Conservation (phyloP, 2,329 filamentous ascomycete species). For the Fusarium sp. region DNA sequence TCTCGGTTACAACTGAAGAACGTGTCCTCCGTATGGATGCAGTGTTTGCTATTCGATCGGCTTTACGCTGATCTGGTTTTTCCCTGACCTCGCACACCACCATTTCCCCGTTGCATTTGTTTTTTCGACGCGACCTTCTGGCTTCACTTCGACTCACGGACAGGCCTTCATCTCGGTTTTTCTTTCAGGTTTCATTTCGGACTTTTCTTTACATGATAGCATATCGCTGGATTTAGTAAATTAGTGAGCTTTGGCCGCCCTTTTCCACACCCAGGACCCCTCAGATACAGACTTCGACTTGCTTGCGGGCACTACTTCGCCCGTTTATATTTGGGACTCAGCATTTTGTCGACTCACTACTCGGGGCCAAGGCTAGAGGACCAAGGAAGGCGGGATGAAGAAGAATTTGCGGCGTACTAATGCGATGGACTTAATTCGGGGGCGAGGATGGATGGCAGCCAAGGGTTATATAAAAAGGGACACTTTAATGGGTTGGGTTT, state of each 20-base stretch:
- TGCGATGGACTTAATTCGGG: conserved; percentile 22
- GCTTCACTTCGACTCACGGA: background rate
- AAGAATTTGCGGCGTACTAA: conserved; percentile 31
- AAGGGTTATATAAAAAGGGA: conserved; percentile 10
- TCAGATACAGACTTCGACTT: conserved; percentile 13
- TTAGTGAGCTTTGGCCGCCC: conserved; percentile 9
- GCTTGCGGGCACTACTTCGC: conserved; percentile 17
- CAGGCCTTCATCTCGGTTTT: conserved; percentile 5
- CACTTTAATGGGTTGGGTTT: conserved; percentile 13
- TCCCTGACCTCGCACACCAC: conserved; percentile 2
- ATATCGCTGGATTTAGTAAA: background rate
- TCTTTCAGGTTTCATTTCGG: conserved; percentile 17
- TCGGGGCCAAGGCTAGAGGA: conserved; percentile 34
- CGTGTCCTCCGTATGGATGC: background rate
- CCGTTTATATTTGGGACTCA: conserved; percentile 9
- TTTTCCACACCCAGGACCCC: conserved; percentile 17
- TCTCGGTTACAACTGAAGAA: conserved; percentile 40
- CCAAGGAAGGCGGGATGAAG: conserved; percentile 15
- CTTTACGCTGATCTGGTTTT: conserved; percentile 1
- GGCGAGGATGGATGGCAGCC: conserved; percentile 20
- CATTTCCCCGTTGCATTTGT: background rate
- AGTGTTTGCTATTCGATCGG: background rate
- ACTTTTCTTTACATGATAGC: conserved; percentile 1
- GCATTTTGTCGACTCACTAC: conserved; percentile 32
- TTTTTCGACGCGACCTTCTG: conserved; percentile 8